Conservation (phyloP, 2,329 filamentous ascomycete genomes). For the Aureobasidium melanogenum region DNA sequence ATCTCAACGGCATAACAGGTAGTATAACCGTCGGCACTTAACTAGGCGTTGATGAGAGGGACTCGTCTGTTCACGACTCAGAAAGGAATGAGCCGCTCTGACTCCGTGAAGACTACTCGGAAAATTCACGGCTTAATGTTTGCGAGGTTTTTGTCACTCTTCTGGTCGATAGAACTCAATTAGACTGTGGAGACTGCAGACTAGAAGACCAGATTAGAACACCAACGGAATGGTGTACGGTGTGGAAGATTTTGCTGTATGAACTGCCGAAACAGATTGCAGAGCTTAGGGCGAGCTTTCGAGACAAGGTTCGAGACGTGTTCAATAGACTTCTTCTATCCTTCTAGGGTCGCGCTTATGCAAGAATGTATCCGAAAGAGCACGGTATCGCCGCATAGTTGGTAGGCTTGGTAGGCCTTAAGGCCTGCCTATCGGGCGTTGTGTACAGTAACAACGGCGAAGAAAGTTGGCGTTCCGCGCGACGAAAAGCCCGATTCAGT, state of each 20-base stretch:
- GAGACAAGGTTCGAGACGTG: not conserved
- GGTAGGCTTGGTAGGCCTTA: not conserved
- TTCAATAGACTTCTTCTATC: not conserved
- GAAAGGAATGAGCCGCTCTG: not conserved
- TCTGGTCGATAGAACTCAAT: not conserved
- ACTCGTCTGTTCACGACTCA: not conserved
- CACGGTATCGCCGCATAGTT: not conserved
- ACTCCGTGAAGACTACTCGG: not conserved
- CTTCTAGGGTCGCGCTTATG: not conserved
- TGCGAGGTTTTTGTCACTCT: not conserved
- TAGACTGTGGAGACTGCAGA: not conserved
- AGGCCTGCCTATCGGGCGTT: not conserved
- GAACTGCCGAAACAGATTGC: not conserved
- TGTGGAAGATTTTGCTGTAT: not conserved
- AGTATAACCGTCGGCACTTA: not conserved
- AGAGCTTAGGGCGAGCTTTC: constrained; percentile 1
- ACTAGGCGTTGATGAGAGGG: not conserved
- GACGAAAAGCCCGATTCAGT: not conserved
- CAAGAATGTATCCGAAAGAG: not conserved
- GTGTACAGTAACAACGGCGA: not conserved
- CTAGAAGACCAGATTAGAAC: no score
- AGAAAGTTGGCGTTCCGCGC: not conserved
- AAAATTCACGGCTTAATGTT: not conserved
- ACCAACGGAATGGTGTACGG: not conserved
- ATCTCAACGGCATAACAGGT: constrained; percentile 1